Evolutionary conservation across 192 early-diverging fungal species (phyloP).

Genomic region (Chytriomyces confervae): DNA sequence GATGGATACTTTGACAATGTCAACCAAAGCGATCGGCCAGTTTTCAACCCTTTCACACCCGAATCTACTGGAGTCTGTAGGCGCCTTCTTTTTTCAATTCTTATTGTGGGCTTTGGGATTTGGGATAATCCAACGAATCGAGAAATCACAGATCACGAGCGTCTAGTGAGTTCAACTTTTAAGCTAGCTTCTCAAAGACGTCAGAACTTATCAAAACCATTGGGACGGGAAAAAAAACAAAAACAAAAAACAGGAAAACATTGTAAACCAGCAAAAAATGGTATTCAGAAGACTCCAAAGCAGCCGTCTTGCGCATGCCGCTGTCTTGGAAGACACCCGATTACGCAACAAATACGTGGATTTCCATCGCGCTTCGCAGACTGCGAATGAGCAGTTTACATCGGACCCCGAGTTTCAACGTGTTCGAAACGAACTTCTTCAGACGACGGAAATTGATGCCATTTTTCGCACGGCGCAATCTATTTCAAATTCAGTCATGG

Average conservation of each 20-base stretch:
- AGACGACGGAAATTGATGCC: background rate
- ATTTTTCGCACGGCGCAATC: background rate
- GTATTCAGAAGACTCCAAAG: background rate
- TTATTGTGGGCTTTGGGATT: background rate
- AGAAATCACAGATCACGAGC: background rate
- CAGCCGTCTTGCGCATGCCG: background rate
- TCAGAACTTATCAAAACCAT: background rate
- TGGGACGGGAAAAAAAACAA: background rate
- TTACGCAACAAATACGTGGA: background rate
- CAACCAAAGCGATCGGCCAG: background rate
- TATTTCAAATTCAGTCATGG: background rate
- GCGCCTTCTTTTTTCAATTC: background rate
- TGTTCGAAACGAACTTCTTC: background rate
- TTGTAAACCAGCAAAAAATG: background rate
- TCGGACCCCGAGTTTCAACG: background rate
- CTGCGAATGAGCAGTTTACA: background rate
- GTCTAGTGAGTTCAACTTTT: background rate
- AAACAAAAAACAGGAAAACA: background rate
- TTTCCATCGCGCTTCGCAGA: background rate
- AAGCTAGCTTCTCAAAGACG: background rate
- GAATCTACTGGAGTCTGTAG: background rate
- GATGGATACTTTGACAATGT: background rate
- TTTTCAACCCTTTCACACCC: background rate
- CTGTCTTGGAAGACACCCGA: background rate
- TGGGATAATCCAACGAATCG: background rate